Evolutionary conservation across 148 eudicot genomes (phyloP), one percentile per base, ranked within the genome.

Genomic region (Nyssa sinensis): DNA sequence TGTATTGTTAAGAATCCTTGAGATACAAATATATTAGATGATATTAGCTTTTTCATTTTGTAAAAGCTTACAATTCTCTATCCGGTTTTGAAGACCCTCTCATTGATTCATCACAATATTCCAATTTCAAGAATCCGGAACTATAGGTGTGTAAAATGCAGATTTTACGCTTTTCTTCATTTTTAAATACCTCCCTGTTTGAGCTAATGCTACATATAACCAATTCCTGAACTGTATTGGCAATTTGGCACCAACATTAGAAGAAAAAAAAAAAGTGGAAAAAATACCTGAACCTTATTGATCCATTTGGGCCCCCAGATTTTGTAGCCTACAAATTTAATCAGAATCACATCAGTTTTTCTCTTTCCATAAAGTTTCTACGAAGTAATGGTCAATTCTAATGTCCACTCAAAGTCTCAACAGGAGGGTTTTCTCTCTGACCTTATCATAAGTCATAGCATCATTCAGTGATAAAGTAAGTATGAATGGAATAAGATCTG

Each of bases 251-350:
- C n/a, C n/a, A n/a, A n/a, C n/a, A n/a, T n/a, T n/a, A n/a, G n/a
- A n/a, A n/a, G n/a, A n/a, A n/a, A n/a, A n/a, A n/a, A n/a, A n/a
- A n/a, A n/a, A n/a, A n/a, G n/a, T n/a, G n/a, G n/a, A n/a, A n/a
- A n/a, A 35, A 77, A 69, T 92, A 95, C 98, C 98, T 95, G 83
- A 95, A 88, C 67, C 94, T 84, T 83, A 95, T 83, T 5, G 99
- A 95, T 78, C 97, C 99, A 86, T 95, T 95, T 53, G 99, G 93
- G 62, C 99, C 99, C 59, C 99, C 99, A 77, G 97, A 74, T 84
- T 95, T 95, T 68, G 99, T 89, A 61, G 93, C 87, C 98, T 95
- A 84, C 77, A 85, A 81, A 82, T 69, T 78, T 69, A 79, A 84
- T 31, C 44, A 72, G 23, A 73, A 73, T 49, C 64, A 82, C 58